phyloP scores from a whole-genome alignment of 2,329 filamentous ascomycete species.

The Cytospora piceicola region DNA sequence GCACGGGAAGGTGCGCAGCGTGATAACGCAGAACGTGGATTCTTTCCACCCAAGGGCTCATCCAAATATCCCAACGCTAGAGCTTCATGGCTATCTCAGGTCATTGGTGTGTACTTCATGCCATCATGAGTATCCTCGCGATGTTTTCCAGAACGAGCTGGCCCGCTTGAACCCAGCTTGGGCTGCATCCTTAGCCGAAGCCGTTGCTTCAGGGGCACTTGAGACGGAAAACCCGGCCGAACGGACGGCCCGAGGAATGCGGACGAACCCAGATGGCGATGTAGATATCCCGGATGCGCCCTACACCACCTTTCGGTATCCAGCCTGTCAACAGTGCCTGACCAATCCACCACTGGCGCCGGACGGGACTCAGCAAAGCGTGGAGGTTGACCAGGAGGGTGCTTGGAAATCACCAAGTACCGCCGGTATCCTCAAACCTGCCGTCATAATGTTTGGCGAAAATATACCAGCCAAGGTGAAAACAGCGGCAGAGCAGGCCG shows the following conservation, averaged over 20 bases:
- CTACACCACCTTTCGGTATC: constrained; percentile 89
- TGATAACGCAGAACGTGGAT: constrained; percentile 97
- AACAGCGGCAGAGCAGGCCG: constrained; percentile 73
- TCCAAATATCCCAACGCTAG: constrained; percentile 73
- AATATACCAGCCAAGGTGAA: constrained; percentile 75
- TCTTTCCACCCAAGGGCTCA: constrained; percentile 85
- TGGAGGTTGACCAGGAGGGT: constrained; percentile 78
- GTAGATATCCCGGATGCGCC: constrained; percentile 86
- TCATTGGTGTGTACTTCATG: constrained; percentile 82
- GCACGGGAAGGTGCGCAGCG: constrained; percentile 72
- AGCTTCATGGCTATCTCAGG: constrained; percentile 90
- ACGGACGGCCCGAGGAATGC: constrained; percentile 69
- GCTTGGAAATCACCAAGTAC: constrained; percentile 70
- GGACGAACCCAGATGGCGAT: constrained; percentile 91
- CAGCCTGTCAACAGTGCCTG: constrained; percentile 82
- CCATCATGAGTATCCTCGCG: constrained; percentile 69
- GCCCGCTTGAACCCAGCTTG: constrained; percentile 83
- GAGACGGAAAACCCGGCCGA: constrained; percentile 76
- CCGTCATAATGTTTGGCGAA: constrained; percentile 96
- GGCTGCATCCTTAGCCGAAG: constrained; percentile 74
- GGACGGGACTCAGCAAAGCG: constrained; percentile 58
- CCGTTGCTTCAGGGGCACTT: constrained; percentile 74
- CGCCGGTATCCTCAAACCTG: constrained; percentile 86
- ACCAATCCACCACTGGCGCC: constrained; percentile 59
- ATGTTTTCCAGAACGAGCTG: constrained; percentile 75